Evolutionary conservation across 1,284 basidiomycete genomes (phyloP), one percentile per base, ranked within the genome.

Genomic region (Apiotrichum laibachii): DNA sequence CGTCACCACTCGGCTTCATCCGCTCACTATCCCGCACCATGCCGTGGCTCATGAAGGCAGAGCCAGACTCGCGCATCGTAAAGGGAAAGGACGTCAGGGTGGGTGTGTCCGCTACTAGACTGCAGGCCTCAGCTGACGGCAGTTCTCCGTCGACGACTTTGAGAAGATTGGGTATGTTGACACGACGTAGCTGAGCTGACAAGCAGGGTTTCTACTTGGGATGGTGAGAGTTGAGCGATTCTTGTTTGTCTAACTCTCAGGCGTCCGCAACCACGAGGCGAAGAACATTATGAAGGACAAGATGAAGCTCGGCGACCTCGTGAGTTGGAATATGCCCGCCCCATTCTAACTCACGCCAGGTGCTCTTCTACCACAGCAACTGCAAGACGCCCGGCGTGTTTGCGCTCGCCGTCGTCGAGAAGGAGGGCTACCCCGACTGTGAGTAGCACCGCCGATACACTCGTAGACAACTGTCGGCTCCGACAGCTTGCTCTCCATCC

Each of bases 81-180:
- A 94, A 92, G 71, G 91, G 90, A 40, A 91, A 89, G 72, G 90
- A 93, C 69, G 89, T 93, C 66, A 92, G 91, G 83, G 91, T 88
- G 91, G 83, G 91, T 88, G 67, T 54, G 80, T 65, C 46, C 10
- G 40, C 1, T n/a, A 3, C 9, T 5, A 19, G 10, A 2, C 15
- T 12, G 2, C n/a, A 15, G 2, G 34, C 11, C 37, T 16, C 15
- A 37, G 37, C 50, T 57, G n/a, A 57, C 19, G 5, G 21, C 69
- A 93, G 91, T 95, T 95, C 74, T 90, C 89, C 57, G 85, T 94
- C 2, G 90, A 92, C 66, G 91, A 94, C 76, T 92, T 95, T 68
- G 88, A 92, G 75, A 68, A 81, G 37, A 84, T 84, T 26, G 71
- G 76, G 78, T 73, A 10, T 33, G 46, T 12, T n/a, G 22, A 33